phyloP scores from a whole-genome alignment of 306 rosid genomes.

The Quercus aquifolioides region DNA sequence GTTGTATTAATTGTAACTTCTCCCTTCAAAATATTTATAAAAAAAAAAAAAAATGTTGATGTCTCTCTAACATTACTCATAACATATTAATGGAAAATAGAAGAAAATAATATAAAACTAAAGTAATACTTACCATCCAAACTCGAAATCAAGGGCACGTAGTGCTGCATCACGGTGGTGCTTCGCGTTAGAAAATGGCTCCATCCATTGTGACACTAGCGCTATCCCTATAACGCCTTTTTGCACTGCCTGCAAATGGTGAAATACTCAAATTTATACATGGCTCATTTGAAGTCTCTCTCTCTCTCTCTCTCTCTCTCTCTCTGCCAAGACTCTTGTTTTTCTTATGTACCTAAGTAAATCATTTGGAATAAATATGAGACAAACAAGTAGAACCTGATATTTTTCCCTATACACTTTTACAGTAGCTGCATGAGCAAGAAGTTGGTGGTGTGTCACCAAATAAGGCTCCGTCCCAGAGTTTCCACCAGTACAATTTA shows the following conservation, averaged over 20 bases:
- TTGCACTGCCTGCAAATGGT: conserved; percentile 31
- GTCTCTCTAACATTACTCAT: too few species aligned
- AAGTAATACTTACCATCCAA: conserved; percentile 46
- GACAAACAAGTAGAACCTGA: conserved; percentile 23
- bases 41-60: too few species aligned
- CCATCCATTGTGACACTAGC: conserved; percentile 39
- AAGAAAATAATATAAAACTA: too few species aligned
- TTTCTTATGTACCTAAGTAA: too few species aligned
- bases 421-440: conserved; percentile 49
- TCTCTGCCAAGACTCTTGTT: too few species aligned
- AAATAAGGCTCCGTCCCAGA: conserved; percentile 45
- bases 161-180: conserved; percentile 26
- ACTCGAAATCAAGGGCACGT: conserved; percentile 46
- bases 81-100: too few species aligned
- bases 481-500: conserved; percentile 40
- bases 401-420: conserved; percentile 38
- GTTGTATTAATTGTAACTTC: too few species aligned
- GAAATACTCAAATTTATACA: too few species aligned
- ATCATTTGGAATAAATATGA: too few species aligned
- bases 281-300: too few species aligned
- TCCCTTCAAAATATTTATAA: too few species aligned
- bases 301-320: too few species aligned
- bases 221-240: conserved; percentile 52
- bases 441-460: conserved; percentile 38
- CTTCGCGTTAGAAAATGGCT: conserved; percentile 35